Percentiles rank a stretch among this genome's conserved stretches.
These are phyloP conservation scores for Stenogyne calaminthoides DNA, from an alignment of 305 asterid species.

Conservation along the genomic window DNA sequence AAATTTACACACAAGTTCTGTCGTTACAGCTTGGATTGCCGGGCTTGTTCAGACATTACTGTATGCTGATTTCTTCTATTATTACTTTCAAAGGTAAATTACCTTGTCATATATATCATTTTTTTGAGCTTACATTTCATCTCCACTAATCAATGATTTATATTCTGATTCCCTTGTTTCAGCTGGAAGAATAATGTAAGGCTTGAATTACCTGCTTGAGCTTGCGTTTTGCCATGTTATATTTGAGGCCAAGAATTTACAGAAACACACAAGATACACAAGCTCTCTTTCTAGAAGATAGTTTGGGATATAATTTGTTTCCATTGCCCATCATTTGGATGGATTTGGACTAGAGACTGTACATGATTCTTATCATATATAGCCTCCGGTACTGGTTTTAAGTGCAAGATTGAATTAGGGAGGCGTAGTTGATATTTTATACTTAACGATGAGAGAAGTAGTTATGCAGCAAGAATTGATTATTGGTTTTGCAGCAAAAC, in stretches of 20 bases:
- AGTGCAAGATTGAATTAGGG: not conserved
- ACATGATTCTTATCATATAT: not conserved
- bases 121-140: not conserved
- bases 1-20: constrained; percentile 21
- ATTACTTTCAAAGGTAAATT: constrained; percentile 79
- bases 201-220: constrained; percentile 82
- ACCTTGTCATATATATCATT: not conserved
- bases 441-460: constrained; percentile 1
- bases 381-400: not conserved
- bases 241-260: constrained; percentile 10
- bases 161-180: constrained; percentile 27
- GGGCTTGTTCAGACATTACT: constrained; percentile 81
- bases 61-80: constrained; percentile 89
- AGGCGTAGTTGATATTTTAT: not conserved
- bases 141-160: not conserved
- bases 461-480: constrained; percentile 15
- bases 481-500: constrained; percentile 17
- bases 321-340: constrained; percentile 5
- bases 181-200: constrained; percentile 91
- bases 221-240: constrained; percentile 8
- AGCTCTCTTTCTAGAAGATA: constrained; percentile 14
- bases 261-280: not conserved
- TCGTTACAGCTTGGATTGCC: constrained; percentile 72
- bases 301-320: not conserved
- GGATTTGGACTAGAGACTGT: not conserved